Evolutionary conservation across 73 alveolate genomes (phyloP), one percentile per base, ranked within the genome.

Genomic region (Diophrys sp.): DNA sequence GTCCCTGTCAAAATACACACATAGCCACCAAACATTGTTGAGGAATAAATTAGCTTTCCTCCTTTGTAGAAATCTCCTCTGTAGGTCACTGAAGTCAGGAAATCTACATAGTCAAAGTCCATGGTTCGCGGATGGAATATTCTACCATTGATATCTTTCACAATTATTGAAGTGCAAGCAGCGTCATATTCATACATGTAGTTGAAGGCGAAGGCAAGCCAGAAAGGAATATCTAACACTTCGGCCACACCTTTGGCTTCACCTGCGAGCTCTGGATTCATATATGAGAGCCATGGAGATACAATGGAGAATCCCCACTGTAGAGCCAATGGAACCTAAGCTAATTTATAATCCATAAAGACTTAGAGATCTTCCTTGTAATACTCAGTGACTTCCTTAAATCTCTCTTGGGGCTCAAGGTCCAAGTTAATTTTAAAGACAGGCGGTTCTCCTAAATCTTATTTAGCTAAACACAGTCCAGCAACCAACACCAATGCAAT

Each of bases 121-220:
- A 83, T 31, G 67, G 76, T 76, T n/a, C 91, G 30, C 1, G 83
- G 82, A 54, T 83, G 91, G 24, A 77, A 54, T 0, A 83, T n/a
- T 27, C 73, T 73, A 23, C 91, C 91, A 70, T 77, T 71, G 8
- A 33, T 11, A 74, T 74, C 62, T 24, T 55, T 25, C 23, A 83
- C 91, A 0, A 83, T 85, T 14, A 83, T 78, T 2, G 91, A 83
- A 1, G 91, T 83, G 74, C 91, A 83, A 67, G 32, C 57, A 0
- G 87, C 29, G 1, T 67, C 34, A 69, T 70, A 83, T 53, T 83
- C 91, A 28, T 68, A 68, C 1, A 31, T 27, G 29, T 68, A 68
- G 2, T 68, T 25, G 2, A 68, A 26, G 18, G 29, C 18, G 5
- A 18, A 11, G 18, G 18, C 62, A 11, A 11, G 5, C 62, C 62